Conservation (phyloP, 257 asterid genomes). For the Gentiana macrophylla region DNA sequence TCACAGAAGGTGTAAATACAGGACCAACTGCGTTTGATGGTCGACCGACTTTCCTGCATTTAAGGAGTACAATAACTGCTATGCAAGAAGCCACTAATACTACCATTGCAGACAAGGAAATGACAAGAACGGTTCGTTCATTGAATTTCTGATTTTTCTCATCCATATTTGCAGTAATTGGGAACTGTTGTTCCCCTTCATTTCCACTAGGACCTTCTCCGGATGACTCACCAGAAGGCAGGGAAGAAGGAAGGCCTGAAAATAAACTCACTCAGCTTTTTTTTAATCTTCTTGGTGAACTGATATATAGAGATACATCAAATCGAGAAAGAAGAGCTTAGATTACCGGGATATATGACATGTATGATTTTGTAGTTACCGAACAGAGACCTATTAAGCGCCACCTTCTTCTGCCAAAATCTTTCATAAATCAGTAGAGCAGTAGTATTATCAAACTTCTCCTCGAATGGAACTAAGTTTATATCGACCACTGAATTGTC, state of each 20-base stretch:
- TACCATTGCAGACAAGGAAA: slow-evolving; percentile 71
- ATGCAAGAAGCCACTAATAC: slow-evolving; percentile 71
- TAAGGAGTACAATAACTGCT: slow-evolving; percentile 53
- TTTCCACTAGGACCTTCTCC: slow-evolving; percentile 75
- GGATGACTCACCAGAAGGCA: slow-evolving; percentile 43
- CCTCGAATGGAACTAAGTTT: slow-evolving; percentile 86
- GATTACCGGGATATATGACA: slow-evolving; percentile 76
- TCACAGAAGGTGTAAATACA: slow-evolving; percentile 41
- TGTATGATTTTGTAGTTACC: slow-evolving; percentile 64
- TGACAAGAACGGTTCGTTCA: slow-evolving; percentile 57
- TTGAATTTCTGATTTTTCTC: slow-evolving; percentile 61
- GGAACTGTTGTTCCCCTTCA: slow-evolving; percentile 62
- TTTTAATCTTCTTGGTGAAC: neutral
- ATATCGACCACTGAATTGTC: slow-evolving; percentile 73
- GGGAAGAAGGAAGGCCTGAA: slow-evolving; percentile 79
- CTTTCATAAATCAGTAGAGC: slow-evolving; percentile 80
- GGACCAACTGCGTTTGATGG: slow-evolving; percentile 85
- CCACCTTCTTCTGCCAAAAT: slow-evolving; percentile 71
- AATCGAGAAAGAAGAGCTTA: slow-evolving; percentile 2
- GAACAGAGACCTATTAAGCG: slow-evolving; percentile 76
- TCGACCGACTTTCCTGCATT: slow-evolving; percentile 57
- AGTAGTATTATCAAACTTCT: slow-evolving; percentile 87
- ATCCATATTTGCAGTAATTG: slow-evolving; percentile 60
- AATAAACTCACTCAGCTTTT: slow-evolving; percentile 14
- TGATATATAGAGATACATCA: neutral